Conservation (phyloP, 495 filamentous ascomycete species). For the Lepidopterella palustris region DNA sequence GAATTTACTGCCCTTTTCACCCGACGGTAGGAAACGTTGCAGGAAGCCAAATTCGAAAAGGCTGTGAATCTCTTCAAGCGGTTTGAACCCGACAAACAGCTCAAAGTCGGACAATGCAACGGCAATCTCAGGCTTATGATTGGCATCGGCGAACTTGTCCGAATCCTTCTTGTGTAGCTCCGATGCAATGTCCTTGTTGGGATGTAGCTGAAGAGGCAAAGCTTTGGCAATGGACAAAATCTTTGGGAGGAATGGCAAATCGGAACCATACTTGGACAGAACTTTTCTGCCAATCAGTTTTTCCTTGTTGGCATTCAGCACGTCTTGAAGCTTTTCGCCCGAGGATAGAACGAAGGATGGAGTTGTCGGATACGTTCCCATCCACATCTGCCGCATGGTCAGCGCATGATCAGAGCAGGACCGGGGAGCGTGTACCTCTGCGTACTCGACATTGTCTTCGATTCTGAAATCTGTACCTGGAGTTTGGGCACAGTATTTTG, state of each 20-base stretch:
- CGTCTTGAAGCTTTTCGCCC: conserved; percentile 57
- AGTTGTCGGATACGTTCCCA: conserved; percentile 70
- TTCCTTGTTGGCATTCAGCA: conserved; percentile 58
- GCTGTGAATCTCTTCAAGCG: conserved; percentile 52
- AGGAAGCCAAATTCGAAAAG: conserved; percentile 53
- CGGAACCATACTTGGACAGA: conserved; percentile 54
- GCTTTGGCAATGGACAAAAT: conserved; percentile 74
- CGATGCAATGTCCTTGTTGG: conserved; percentile 56
- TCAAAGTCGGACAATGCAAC: conserved; percentile 68
- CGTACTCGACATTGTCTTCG: conserved; percentile 68
- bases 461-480: conserved; percentile 61
- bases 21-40: conserved; percentile 46
- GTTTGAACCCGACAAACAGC: conserved; percentile 72
- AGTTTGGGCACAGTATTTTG: conserved; percentile 63
- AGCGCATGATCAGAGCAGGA: neutral
- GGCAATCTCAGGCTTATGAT: conserved; percentile 81
- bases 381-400: conserved; percentile 58
- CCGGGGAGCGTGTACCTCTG: too few species aligned
- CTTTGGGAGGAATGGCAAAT: conserved; percentile 72
- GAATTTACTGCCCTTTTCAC: conserved; percentile 41
- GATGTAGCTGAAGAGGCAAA: conserved; percentile 73
- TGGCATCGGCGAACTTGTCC: conserved; percentile 61
- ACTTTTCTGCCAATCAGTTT: conserved; percentile 58
- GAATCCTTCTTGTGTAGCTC: conserved; percentile 59
- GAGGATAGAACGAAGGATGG: conserved; percentile 57